Percentiles rank a stretch among this genome's conserved stretches.
These are phyloP conservation scores for Mortierella sp. DNA, from an alignment of 371 early-diverging fungal species.

Conservation along the genomic window DNA sequence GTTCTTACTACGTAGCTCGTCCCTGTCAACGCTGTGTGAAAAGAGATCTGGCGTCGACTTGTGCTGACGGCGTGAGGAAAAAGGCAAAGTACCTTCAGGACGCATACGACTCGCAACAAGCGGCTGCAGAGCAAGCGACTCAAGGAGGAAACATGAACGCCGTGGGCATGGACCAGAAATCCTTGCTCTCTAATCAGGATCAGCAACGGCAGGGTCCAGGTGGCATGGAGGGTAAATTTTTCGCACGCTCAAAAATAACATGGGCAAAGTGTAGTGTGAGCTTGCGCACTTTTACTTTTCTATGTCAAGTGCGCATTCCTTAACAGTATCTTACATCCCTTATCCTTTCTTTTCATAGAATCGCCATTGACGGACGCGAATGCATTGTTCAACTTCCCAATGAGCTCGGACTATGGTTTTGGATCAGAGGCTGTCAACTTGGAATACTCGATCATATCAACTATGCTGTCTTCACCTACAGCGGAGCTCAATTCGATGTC, in stretches of 20 bases:
- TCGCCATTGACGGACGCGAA: conserved; percentile 37
- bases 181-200: conserved; percentile 33
- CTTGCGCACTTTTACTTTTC: not conserved
- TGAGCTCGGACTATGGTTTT: conserved; percentile 68
- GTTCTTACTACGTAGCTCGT: conserved; percentile 62
- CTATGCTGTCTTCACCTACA: conserved; percentile 75
- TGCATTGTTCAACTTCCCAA: conserved; percentile 44
- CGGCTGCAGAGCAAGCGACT: conserved; percentile 31
- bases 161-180: conserved; percentile 24
- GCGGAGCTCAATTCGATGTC: conserved; percentile 48
- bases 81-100: conserved; percentile 87
- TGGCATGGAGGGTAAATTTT: conserved; percentile 32
- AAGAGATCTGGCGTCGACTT: conserved; percentile 77
- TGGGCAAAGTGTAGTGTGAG: not conserved
- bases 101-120: conserved; percentile 49
- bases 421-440: conserved; percentile 89
- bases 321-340: not conserved
- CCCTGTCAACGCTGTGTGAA: conserved; percentile 91
- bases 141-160: conserved; percentile 18
- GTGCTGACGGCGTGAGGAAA: conserved; percentile 85
- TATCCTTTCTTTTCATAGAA: not conserved
- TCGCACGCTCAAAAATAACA: not conserved
- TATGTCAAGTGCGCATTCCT: not conserved
- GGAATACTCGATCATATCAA: conserved; percentile 88
- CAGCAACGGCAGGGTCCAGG: conserved; percentile 23